A percentile compares a stretch with the other conserved stretches of the same genome.
Evolutionary conservation across 257 asterid species (phyloP).

Genomic region (Capsicum chinense): DNA sequence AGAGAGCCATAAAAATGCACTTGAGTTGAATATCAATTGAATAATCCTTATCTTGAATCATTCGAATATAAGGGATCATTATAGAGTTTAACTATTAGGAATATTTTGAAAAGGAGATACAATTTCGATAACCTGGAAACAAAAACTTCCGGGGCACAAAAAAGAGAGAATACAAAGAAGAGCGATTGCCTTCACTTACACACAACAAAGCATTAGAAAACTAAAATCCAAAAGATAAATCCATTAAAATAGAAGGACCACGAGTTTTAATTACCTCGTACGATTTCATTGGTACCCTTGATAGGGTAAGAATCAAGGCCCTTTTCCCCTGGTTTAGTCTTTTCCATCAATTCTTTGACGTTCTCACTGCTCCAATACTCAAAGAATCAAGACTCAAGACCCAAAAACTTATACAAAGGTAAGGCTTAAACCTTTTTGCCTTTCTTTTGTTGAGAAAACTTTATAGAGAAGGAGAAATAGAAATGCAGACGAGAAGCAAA

Average conservation of each 20-base stretch:
- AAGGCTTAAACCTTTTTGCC: neutral
- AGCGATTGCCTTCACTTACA: neutral
- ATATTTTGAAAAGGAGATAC: neutral
- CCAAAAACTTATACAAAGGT: neutral
- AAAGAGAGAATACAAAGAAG: neutral
- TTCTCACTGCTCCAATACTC: neutral
- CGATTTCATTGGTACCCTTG: conserved; percentile 90
- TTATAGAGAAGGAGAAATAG: neutral
- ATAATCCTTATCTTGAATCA: neutral
- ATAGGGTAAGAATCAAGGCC: conserved; percentile 85
- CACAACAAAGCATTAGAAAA: conserved; percentile 20
- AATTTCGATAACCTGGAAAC: neutral
- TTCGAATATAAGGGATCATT: neutral
- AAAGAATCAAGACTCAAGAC: neutral
- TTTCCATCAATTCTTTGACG: conserved; percentile 60
- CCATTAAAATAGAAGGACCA: neutral
- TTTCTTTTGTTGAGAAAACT: neutral
- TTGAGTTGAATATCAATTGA: neutral
- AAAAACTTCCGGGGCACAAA: conserved; percentile 12
- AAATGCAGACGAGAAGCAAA: conserved; percentile 12
- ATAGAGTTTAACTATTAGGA: neutral
- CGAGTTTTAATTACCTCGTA: conserved; percentile 53
- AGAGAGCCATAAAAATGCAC: neutral
- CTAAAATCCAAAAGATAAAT: neutral
- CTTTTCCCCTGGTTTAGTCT: conserved; percentile 96